Evolutionary conservation across 1,284 basidiomycete species (phyloP).

Genomic region (Fomitopsis schrenkii): DNA sequence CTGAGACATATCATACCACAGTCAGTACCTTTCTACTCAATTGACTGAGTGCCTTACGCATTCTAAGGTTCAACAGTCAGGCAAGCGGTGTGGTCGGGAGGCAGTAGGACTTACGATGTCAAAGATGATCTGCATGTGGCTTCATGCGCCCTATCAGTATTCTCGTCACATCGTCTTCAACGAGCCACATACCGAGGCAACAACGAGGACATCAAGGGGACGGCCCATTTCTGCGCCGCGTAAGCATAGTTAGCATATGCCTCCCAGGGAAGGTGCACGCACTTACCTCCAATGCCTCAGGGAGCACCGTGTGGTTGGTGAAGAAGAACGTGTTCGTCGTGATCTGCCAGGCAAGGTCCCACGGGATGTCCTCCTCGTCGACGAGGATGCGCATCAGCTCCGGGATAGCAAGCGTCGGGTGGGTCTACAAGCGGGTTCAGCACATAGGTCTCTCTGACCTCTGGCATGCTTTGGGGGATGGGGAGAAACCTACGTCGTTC

Average conservation of each 20-base stretch:
- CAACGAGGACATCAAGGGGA: constrained; percentile 77
- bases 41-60: constrained; percentile 32
- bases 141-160: background rate
- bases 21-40: background rate
- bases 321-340: constrained; percentile 89
- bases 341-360: constrained; percentile 83
- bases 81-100: constrained; percentile 6
- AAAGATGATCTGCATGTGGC: constrained; percentile 88
- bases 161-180: no score
- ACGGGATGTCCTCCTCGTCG: constrained; percentile 86
- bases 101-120: constrained; percentile 59
- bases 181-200: constrained; percentile 47
- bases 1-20: constrained; percentile 26
- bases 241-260: background rate
- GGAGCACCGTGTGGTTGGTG: constrained; percentile 88
- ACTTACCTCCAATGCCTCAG: constrained; percentile 44
- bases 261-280: background rate
- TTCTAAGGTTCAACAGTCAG: constrained; percentile 34
- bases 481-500: constrained; percentile 59
- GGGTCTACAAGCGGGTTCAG: constrained; percentile 55
- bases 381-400: constrained; percentile 88
- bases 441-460: background rate
- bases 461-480: background rate
- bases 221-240: constrained; percentile 72
- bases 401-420: constrained; percentile 91